phyloP scores from a whole-genome alignment of 2,329 filamentous ascomycete species.

The Incumbomyces delicatus region DNA sequence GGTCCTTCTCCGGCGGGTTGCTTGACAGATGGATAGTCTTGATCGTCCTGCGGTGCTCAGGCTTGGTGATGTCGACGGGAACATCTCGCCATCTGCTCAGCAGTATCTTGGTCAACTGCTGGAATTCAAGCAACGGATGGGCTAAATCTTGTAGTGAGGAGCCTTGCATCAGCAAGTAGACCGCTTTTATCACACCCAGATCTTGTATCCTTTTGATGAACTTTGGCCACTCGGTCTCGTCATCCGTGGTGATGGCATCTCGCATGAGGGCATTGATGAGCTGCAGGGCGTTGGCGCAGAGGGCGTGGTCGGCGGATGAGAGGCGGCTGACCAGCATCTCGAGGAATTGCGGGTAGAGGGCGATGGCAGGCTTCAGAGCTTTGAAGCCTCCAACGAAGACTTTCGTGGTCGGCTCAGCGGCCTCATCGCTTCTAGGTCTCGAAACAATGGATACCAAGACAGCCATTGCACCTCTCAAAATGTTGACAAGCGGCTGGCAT shows the following conservation, averaged over 20 bases:
- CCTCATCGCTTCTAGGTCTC: conserved; percentile 51
- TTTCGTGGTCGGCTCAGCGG: background rate
- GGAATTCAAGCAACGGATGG: conserved; percentile 84
- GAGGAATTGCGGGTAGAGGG: conserved; percentile 85
- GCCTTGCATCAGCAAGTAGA: conserved; percentile 89
- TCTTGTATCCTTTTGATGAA: conserved; percentile 93
- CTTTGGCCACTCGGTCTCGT: conserved; percentile 79
- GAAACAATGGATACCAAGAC: conserved; percentile 90
- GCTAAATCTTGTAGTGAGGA: conserved; percentile 83
- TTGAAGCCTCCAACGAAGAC: conserved; percentile 58
- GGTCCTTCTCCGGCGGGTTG: conserved; percentile 45
- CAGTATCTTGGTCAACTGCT: conserved; percentile 78
- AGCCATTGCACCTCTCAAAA: conserved; percentile 90
- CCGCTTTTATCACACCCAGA: conserved; percentile 81
- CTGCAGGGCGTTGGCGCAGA: conserved; percentile 92
- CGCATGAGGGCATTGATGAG: conserved; percentile 91
- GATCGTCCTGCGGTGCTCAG: conserved; percentile 78
- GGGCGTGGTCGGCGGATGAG: conserved; percentile 84
- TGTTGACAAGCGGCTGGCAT: conserved; percentile 91
- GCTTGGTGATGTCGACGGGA: conserved; percentile 69
- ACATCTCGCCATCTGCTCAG: conserved; percentile 82
- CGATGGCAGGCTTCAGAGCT: conserved; percentile 82
- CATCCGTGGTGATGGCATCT: conserved; percentile 72
- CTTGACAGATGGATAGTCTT: conserved; percentile 79
- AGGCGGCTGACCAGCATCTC: conserved; percentile 87